Conservation (phyloP, 768 basidiomycete genomes). For the Psilocybe cubensis region DNA sequence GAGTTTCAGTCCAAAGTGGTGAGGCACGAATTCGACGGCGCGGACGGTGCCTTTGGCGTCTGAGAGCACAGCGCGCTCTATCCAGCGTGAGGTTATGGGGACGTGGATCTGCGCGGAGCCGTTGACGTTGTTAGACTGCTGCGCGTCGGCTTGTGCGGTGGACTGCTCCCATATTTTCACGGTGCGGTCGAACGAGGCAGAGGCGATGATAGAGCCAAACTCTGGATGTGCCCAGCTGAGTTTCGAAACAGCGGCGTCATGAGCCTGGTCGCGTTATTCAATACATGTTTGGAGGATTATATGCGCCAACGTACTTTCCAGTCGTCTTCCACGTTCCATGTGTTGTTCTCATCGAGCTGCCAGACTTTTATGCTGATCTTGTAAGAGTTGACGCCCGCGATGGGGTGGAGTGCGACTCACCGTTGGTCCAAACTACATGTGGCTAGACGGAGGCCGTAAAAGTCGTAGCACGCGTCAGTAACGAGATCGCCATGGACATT, state of each 20-base stretch:
- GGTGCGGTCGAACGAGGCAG: slow-evolving; percentile 87
- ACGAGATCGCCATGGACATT: slow-evolving; percentile 82
- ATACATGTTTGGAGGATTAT: background rate
- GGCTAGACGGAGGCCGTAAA: slow-evolving; percentile 82
- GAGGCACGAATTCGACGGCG: slow-evolving; percentile 85
- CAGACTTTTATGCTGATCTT: slow-evolving; percentile 80
- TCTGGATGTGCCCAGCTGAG: slow-evolving; percentile 93
- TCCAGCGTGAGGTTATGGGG: slow-evolving; percentile 59
- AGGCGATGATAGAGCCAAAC: slow-evolving; percentile 87
- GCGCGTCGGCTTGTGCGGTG: slow-evolving; percentile 29
- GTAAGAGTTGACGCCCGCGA: slow-evolving; percentile 9
- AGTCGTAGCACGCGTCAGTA: slow-evolving; percentile 89
- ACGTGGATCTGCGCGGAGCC: slow-evolving; percentile 21
- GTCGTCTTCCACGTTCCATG: slow-evolving; percentile 82
- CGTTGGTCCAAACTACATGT: slow-evolving; percentile 85
- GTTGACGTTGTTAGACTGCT: slow-evolving; percentile 29
- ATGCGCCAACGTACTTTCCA: slow-evolving; percentile 72
- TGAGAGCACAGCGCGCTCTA: slow-evolving; percentile 70
- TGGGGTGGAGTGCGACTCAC: slow-evolving; percentile 36
- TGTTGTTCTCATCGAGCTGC: slow-evolving; percentile 76
- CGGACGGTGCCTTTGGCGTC: slow-evolving; percentile 90
- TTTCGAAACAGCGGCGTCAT: slow-evolving; percentile 87
- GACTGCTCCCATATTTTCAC: slow-evolving; percentile 92
- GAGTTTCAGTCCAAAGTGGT: slow-evolving; percentile 86
- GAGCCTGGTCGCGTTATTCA: slow-evolving; percentile 61